Evolutionary conservation across 2,329 filamentous ascomycete genomes (phyloP), one percentile per base, ranked within the genome.

Genomic region (Colletotrichum sp.): DNA sequence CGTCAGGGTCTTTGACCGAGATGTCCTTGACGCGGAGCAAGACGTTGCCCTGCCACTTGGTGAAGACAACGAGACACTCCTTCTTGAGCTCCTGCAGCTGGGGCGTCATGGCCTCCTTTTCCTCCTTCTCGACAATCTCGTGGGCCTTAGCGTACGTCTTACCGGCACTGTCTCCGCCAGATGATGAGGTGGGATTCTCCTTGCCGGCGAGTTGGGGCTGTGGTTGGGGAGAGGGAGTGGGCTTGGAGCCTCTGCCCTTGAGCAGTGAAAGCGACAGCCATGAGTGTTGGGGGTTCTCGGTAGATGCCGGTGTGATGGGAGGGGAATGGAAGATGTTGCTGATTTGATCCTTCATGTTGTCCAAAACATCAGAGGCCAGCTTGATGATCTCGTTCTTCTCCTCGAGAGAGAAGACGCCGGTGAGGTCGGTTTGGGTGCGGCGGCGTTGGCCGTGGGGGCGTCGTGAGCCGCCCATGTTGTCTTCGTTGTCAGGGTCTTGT

Each of bases 31-130:
- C 87, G 16, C 96, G 91, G 72, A 91, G 89, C 55, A 95, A 86
- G 12, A 98, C 91, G 15, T 88, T 88, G 8, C 92, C 89, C 80
- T 95, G 91, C 96, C 96, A 99, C 78, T 95, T 93, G 74, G 94
- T 92, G 82, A 96, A 98, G 81, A 93, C 92, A 8, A 89, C 86
- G 7, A 98, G 82, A 3, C 93, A 90, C 70, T 94, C 92, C 77
- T 90, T 92, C 86, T 93, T 96, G 80, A 96, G 85, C 79, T 95
- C 93, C 39, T 76, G 72, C 12, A 71, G 70, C 67, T 71, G 64
- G 39, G 60, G 71, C 39, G 81, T 76, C 32, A 77, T 78, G n/a
- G 81, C 81, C 64, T 84, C 81, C 18, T 83, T 77, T 59, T 83
- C 82, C 44, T 84, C 81, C 44, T 84, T 83, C 21, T 83, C 80